These are phyloP conservation scores for Eucalyptus virginea DNA, from an alignment of 345 rosid species.

Conservation along the genomic window DNA sequence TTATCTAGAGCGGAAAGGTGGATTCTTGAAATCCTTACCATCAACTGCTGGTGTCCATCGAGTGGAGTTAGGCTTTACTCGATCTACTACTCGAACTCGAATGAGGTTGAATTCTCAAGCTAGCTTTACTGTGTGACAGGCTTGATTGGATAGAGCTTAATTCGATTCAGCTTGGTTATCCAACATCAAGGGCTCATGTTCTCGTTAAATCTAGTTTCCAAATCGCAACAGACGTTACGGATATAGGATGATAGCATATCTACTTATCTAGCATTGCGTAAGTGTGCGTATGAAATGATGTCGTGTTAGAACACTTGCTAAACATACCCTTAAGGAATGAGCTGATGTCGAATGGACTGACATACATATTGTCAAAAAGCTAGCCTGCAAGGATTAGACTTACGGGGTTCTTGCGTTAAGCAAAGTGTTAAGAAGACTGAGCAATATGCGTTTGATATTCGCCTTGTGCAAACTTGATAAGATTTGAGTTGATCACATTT, in stretches of 20 bases:
- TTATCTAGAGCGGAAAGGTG: neutral
- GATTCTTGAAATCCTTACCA: neutral
- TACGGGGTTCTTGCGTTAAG: neutral
- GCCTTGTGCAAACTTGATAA: neutral
- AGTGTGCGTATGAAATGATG: neutral
- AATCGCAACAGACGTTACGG: neutral
- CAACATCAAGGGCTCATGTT: neutral
- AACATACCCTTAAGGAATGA: neutral
- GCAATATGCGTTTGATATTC: neutral
- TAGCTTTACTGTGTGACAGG: neutral
- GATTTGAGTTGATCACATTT: neutral
- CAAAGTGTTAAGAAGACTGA: neutral
- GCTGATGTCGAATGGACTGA: conserved; percentile 36
- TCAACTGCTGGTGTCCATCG: neutral
- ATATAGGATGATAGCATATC: neutral
- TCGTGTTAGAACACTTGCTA: neutral
- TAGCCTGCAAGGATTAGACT: neutral
- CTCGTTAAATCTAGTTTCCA: neutral
- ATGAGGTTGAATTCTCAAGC: neutral
- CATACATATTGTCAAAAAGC: neutral
- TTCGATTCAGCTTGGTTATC: neutral
- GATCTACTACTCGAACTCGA: neutral
- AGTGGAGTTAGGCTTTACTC: neutral
- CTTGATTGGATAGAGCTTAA: neutral
- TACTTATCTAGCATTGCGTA: too few species aligned